phyloP scores from a whole-genome alignment of 768 basidiomycete species.

The Lepiota brunneoincarnata region DNA sequence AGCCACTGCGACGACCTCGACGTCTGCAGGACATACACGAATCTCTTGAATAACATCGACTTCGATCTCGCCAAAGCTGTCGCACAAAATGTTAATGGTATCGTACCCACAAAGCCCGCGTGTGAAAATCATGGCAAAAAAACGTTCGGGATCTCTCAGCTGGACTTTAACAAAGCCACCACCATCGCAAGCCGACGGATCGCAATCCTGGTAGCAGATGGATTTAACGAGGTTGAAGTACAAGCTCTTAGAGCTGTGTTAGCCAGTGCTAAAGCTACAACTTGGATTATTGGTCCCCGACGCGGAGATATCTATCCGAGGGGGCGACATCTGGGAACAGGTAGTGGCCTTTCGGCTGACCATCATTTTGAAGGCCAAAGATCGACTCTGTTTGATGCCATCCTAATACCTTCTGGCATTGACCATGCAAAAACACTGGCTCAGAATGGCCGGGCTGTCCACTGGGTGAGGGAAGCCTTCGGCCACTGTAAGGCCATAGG shows the following conservation, averaged over 20 bases:
- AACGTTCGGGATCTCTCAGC: slow-evolving; percentile 57
- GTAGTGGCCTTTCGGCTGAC: slow-evolving; percentile 47
- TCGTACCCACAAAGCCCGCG: slow-evolving; percentile 48
- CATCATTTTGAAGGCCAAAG: slow-evolving; percentile 77
- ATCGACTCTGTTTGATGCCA: slow-evolving; percentile 81
- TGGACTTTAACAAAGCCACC: slow-evolving; percentile 51
- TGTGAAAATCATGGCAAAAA: slow-evolving; percentile 57
- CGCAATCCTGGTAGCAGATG: slow-evolving; percentile 74
- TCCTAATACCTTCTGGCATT: slow-evolving; percentile 73
- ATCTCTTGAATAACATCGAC: slow-evolving; percentile 70
- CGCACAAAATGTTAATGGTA: slow-evolving; percentile 61
- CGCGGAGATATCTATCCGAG: slow-evolving; percentile 50
- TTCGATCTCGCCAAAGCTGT: slow-evolving; percentile 68
- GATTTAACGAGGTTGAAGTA: slow-evolving; percentile 64
- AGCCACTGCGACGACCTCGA: slow-evolving; percentile 76
- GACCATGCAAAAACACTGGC: slow-evolving; percentile 55
- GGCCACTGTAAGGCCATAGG: slow-evolving; percentile 85
- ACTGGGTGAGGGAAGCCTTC: slow-evolving; percentile 84
- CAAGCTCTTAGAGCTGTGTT: slow-evolving; percentile 55
- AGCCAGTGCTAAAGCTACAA: slow-evolving; percentile 49
- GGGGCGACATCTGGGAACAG: slow-evolving; percentile 23
- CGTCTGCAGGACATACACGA: slow-evolving; percentile 68
- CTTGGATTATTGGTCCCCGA: slow-evolving; percentile 64
- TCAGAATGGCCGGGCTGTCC: slow-evolving; percentile 67
- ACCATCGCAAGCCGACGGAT: slow-evolving; percentile 68